phyloP scores from a whole-genome alignment of 805 yeast species.

The Schwanniomyces pseudopolymorphus region DNA sequence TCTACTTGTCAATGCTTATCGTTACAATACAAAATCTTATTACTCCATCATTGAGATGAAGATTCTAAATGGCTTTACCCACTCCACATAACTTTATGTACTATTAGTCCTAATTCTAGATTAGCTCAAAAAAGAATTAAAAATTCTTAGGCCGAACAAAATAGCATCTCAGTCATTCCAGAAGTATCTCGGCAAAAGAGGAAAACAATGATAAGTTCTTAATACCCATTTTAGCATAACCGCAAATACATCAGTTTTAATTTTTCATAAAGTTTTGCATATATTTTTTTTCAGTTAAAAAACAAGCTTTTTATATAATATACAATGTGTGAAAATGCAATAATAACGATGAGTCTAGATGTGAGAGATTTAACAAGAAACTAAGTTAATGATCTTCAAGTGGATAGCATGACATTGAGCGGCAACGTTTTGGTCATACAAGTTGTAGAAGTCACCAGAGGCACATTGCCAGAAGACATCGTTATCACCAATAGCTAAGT shows the following conservation, averaged over 20 bases:
- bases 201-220: too few species aligned
- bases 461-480: conserved; percentile 71
- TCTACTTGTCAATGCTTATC: too few species aligned
- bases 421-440: conserved; percentile 63
- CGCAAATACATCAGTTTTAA: not conserved
- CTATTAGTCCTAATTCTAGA: too few species aligned
- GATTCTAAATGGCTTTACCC: too few species aligned
- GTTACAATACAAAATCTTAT: too few species aligned
- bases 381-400: conserved; percentile 57
- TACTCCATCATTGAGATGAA: too few species aligned
- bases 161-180: too few species aligned
- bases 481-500: conserved; percentile 60
- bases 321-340: not conserved
- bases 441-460: conserved; percentile 77
- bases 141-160: too few species aligned
- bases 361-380: conserved; percentile 42
- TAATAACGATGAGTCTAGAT: not conserved
- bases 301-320: not conserved
- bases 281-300: not conserved
- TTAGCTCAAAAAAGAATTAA: too few species aligned
- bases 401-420: conserved; percentile 63
- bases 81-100: too few species aligned
- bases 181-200: too few species aligned
- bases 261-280: not conserved
- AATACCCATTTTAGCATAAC: too few species aligned